Evolutionary conservation across 768 basidiomycete species (phyloP).

Genomic region (Trametes cingulata): DNA sequence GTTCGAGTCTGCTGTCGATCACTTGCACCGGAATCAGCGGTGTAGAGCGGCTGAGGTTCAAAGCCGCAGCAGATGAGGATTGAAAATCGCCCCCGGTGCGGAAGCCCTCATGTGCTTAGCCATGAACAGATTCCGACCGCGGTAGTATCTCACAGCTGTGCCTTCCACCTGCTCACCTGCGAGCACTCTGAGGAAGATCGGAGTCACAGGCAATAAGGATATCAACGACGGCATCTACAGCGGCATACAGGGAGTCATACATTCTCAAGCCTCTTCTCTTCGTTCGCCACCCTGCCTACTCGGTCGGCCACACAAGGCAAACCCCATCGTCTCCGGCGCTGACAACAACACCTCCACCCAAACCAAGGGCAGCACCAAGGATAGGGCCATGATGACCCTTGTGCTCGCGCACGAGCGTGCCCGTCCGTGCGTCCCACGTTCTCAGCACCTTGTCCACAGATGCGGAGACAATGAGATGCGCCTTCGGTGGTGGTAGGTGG

Average conservation of each 20-base stretch:
- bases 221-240: neutral
- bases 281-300: constrained; percentile 22
- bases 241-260: neutral
- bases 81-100: too few relatives aligned
- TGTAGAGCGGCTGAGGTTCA: too few relatives aligned
- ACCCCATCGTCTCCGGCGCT: constrained; percentile 91
- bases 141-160: too few relatives aligned
- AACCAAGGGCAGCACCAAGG: constrained; percentile 70
- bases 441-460: constrained; percentile 85
- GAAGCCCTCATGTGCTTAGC: too few relatives aligned
- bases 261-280: neutral
- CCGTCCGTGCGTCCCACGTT: constrained; percentile 93
- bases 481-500: constrained; percentile 70
- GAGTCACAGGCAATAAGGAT: neutral
- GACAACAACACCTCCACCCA: constrained; percentile 71
- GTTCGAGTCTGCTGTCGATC: too few relatives aligned
- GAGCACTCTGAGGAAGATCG: too few relatives aligned
- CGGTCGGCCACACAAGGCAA: constrained; percentile 81
- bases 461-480: constrained; percentile 78
- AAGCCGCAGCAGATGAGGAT: too few relatives aligned
- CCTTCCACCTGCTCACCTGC: too few relatives aligned
- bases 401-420: constrained; percentile 74
- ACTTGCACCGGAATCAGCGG: too few relatives aligned
- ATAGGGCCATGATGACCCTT: constrained; percentile 81
- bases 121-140: too few relatives aligned